Base-by-base conservation (phyloP, 768 basidiomycete species). In the Myochromella boudieri region DNA sequence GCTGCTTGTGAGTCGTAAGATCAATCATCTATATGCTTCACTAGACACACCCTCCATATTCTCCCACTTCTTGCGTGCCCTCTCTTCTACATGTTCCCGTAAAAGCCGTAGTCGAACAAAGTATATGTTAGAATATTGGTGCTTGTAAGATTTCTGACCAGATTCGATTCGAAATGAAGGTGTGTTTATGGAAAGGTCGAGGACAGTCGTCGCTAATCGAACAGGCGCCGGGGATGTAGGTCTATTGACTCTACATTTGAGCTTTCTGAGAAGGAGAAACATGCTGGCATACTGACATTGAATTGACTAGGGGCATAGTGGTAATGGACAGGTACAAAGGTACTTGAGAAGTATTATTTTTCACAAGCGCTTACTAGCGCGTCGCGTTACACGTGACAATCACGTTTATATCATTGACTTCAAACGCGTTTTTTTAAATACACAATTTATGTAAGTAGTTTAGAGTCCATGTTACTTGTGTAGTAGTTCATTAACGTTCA, bases 61-160 rank as follows among this genome's bases (percentile, higher is more conserved):
- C 28, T 59, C 62, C 79, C 79, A 81, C 51, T 66, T 62, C 18
- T 57, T 51, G 9, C 52, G 47, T 2, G 79, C 78, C 25, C 57
- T 63, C 36, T 71, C 58, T 53, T 75, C 69, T 8, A 79, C 72
- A 32, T 57, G 56, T 12, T 64, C 58, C 40, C 75, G 65, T n/a
- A 81, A 61, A 3, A 66, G 44, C 17, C 66, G 61, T 9, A 81
- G 64, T 18, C 79, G 60, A 20, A 76, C 58, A 55, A 76, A 81
- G 61, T 81, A 81, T 18, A 81, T 79, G 48, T 80, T 79, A 3
- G 79, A 72, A 54, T 80, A 81, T 56, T 81, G 79, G 48, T 77
- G 72, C 49, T 69, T 76, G 58, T 79, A 81, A 1, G 77, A 75
- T 57, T 72, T 76, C 54, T 74, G 67, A 37, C 60, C 59, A 10